phyloP scores from a whole-genome alignment of 805 yeast species.

The Monosporozyma siamensis region DNA sequence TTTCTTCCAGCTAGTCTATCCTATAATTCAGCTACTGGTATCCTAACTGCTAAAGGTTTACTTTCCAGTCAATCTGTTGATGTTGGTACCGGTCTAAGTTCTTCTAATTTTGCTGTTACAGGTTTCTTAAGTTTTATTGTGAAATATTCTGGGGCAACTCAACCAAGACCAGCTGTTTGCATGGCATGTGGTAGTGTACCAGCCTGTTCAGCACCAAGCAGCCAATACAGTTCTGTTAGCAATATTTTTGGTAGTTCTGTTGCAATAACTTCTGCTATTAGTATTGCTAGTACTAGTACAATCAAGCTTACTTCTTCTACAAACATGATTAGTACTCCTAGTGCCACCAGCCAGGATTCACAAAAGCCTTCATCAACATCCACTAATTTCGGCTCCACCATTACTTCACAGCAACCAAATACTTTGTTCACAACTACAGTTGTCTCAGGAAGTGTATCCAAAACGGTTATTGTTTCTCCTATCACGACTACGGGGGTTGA shows the following conservation, averaged over 20 bases:
- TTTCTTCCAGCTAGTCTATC: too few relatives aligned
- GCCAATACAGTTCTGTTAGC: not conserved
- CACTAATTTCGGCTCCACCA: not conserved
- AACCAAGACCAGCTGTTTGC: not conserved
- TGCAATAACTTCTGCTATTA: not conserved
- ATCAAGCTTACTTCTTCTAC: not conserved
- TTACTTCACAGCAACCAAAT: too few relatives aligned
- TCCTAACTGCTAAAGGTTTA: not conserved
- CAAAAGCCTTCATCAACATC: too few relatives aligned
- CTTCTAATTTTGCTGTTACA: not conserved
- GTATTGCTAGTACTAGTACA: not conserved
- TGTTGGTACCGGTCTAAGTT: not conserved
- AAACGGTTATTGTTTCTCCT: not conserved
- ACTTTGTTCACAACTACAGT: too few relatives aligned
- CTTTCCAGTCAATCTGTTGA: not conserved
- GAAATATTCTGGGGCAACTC: not conserved
- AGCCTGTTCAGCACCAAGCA: not conserved
- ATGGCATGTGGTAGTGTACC: not conserved
- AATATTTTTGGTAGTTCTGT: not conserved
- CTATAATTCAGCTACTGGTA: not conserved
- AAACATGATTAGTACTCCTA: not conserved
- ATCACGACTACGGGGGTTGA: not conserved
- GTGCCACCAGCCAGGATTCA: too few relatives aligned
- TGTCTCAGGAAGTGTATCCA: not conserved
- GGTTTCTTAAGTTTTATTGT: not conserved